phyloP scores from a whole-genome alignment of 495 filamentous ascomycete species.

The Barbatosphaeria neglecta region DNA sequence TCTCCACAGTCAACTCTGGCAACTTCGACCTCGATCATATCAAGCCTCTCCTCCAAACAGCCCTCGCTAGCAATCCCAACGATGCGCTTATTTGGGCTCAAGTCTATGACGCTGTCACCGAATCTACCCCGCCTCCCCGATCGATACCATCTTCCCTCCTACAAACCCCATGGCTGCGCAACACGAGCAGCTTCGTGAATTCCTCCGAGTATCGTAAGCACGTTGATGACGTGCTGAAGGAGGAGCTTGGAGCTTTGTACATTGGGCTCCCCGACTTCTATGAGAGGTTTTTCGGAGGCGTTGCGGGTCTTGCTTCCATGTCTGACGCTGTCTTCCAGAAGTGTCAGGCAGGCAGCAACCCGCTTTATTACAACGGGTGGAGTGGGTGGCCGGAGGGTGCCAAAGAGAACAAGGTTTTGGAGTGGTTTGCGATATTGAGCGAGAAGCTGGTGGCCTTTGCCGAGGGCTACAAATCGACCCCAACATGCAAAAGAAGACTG shows the following conservation, averaged over 20 bases:
- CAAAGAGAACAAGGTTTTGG: too few species aligned
- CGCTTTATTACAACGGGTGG: too few species aligned
- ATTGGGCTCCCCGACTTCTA: conserved; percentile 22
- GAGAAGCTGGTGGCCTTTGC: too few species aligned
- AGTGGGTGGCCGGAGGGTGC: too few species aligned
- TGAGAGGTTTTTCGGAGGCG: conserved; percentile 23
- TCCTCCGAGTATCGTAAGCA: conserved; percentile 30
- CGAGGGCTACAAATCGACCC: too few species aligned
- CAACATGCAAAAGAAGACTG: too few species aligned
- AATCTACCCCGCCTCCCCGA: conserved; percentile 24
- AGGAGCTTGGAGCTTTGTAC: conserved; percentile 25
- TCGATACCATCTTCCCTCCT: conserved; percentile 18
- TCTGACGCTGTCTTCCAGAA: too few species aligned
- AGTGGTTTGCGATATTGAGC: too few species aligned
- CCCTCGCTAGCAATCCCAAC: conserved; percentile 8
- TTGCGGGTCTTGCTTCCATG: conserved; percentile 21
- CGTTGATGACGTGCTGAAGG: conserved; percentile 26
- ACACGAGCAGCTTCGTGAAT: conserved; percentile 30
- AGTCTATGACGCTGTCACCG: conserved; percentile 17
- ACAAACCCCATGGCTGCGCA: conserved; percentile 30
- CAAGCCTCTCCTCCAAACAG: conserved; percentile 18
- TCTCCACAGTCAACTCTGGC: conserved; percentile 13
- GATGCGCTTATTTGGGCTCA: conserved; percentile 19
- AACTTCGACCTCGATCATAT: conserved; percentile 24
- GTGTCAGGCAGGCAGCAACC: too few species aligned